Conservation (phyloP, 108 stramenopile genomes). For the Cyclotella atomus region DNA sequence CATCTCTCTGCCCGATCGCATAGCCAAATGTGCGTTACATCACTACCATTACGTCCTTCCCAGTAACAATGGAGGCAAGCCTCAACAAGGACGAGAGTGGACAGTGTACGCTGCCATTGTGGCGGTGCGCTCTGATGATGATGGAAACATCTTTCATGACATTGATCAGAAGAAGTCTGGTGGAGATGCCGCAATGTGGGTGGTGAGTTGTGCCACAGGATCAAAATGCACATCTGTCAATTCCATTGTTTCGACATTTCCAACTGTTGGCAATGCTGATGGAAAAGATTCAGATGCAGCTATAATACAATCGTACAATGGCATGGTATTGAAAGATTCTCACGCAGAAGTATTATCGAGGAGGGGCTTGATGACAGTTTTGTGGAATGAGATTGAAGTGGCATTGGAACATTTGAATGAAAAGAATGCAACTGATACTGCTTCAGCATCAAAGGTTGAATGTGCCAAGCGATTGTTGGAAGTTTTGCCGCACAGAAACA, state of each 20-base stretch:
- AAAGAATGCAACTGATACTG: background rate
- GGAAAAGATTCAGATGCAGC: background rate
- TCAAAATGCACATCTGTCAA: slow-evolving; percentile 80
- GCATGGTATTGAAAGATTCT: slow-evolving; percentile 82
- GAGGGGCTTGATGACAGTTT: slow-evolving; percentile 73
- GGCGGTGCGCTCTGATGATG: slow-evolving; percentile 31
- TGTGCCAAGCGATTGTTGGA: slow-evolving; percentile 15
- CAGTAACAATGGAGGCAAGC: slow-evolving; percentile 72
- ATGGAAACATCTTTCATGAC: background rate
- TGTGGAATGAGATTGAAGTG: slow-evolving; percentile 75
- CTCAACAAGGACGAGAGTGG: slow-evolving; percentile 76
- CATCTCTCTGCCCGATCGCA: no score
- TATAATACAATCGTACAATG: slow-evolving; percentile 51
- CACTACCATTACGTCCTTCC: slow-evolving; percentile 63
- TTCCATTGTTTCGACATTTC: slow-evolving; percentile 36
- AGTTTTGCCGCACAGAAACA: background rate
- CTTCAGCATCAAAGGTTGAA: background rate
- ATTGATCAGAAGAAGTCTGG: background rate
- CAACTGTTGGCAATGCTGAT: slow-evolving; percentile 13
- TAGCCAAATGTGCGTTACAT: slow-evolving; percentile 58
- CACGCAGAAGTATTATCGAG: slow-evolving; percentile 93
- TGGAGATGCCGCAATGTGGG: slow-evolving; percentile 34
- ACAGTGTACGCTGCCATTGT: slow-evolving; percentile 90
- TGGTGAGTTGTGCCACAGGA: slow-evolving; percentile 81
- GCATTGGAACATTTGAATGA: slow-evolving; percentile 7